A percentile compares a stretch with the other conserved stretches of the same genome.
Conservation (phyloP, 1,139 yeast species). For the Candida sanyaensis region DNA sequence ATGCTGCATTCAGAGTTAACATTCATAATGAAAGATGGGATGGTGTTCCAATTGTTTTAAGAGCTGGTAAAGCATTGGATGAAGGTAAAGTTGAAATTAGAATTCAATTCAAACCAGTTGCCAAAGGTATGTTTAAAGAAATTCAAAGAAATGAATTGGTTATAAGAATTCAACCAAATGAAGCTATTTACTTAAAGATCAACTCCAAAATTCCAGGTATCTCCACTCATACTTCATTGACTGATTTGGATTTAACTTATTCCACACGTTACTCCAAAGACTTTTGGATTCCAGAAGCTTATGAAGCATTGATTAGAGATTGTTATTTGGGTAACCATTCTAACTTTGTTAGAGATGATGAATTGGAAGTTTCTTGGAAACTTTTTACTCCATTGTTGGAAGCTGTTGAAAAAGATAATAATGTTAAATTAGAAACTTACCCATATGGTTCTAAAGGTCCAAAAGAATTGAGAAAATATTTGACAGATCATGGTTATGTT, state of each 20-base stretch:
- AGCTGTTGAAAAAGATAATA: constrained; percentile 69
- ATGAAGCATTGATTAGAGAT: constrained; percentile 93
- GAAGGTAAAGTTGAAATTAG: constrained; percentile 94
- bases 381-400: constrained; percentile 89
- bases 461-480: constrained; percentile 56
- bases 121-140: constrained; percentile 76
- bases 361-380: constrained; percentile 90
- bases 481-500: constrained; percentile 69
- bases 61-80: constrained; percentile 96
- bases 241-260: constrained; percentile 90
- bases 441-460: constrained; percentile 96
- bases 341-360: constrained; percentile 97
- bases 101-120: constrained; percentile 86
- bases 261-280: constrained; percentile 74
- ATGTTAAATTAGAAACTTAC: constrained; percentile 59
- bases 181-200: constrained; percentile 88
- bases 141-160: constrained; percentile 93
- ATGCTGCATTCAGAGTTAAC: constrained; percentile 78
- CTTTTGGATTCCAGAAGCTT: constrained; percentile 97
- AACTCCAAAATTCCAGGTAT: constrained; percentile 94
- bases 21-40: constrained; percentile 96
- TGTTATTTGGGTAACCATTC: constrained; percentile 91
- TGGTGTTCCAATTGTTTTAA: constrained; percentile 92
- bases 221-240: constrained; percentile 74
- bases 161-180: constrained; percentile 90